Conservation (phyloP, 495 filamentous ascomycete species). For the Aspergillus coremiiformis region DNA sequence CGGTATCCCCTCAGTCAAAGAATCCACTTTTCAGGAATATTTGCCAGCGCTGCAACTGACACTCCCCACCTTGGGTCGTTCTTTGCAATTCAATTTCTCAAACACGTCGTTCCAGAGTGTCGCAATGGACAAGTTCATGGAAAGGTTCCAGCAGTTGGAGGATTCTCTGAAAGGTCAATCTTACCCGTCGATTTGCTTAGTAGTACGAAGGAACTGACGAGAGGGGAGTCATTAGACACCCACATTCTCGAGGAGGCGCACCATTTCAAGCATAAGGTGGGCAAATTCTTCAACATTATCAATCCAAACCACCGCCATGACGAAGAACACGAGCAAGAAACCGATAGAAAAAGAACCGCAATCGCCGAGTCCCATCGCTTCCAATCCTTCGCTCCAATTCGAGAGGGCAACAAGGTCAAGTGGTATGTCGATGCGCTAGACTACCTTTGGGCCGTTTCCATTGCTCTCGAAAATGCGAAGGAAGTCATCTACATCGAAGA, state of each 20-base stretch:
- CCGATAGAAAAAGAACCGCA: constrained; percentile 67
- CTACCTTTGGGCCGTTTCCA: constrained; percentile 89
- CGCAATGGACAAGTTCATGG: constrained; percentile 31
- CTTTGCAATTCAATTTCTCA: not conserved
- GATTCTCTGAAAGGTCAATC: constrained; percentile 28
- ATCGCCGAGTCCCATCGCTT: constrained; percentile 77
- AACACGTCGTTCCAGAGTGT: not conserved
- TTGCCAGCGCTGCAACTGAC: not conserved
- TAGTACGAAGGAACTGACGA: constrained; percentile 9
- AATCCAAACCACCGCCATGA: constrained; percentile 93
- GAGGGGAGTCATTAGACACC: constrained; percentile 19
- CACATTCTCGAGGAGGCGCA: constrained; percentile 40
- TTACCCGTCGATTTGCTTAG: not conserved
- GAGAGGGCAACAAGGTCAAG: constrained; percentile 79
- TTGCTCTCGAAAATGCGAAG: constrained; percentile 75
- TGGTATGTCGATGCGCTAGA: constrained; percentile 95
- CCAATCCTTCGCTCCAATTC: constrained; percentile 76
- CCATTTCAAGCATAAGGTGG: constrained; percentile 56
- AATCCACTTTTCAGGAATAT: not conserved
- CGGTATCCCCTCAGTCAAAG: not conserved
- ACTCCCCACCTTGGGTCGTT: not conserved
- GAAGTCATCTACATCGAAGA: constrained; percentile 94
- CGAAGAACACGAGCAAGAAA: constrained; percentile 78
- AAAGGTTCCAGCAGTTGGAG: constrained; percentile 25
- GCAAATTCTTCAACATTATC: constrained; percentile 65